Conservation (phyloP, 108 stramenopile genomes). For the Fragilaria crotonensis region DNA sequence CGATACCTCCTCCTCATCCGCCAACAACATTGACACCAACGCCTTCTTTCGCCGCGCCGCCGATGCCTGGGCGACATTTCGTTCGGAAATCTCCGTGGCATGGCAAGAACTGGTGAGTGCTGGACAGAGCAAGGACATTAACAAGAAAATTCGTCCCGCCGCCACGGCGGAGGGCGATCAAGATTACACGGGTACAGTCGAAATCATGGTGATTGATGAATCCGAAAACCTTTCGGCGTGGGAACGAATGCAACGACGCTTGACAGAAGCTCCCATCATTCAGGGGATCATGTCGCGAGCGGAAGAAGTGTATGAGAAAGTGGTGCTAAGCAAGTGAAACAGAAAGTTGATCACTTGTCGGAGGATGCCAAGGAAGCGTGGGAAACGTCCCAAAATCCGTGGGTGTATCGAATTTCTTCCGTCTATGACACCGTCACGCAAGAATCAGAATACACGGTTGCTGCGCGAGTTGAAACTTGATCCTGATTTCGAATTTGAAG, state of each 20-base stretch:
- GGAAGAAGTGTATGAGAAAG: slow-evolving; percentile 61
- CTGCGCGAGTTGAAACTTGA: slow-evolving; percentile 87
- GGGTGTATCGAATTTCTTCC: slow-evolving; percentile 93
- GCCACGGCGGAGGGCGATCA: slow-evolving; percentile 52
- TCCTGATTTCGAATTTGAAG: slow-evolving; percentile 90
- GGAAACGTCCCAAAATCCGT: slow-evolving; percentile 98
- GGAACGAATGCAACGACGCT: slow-evolving; percentile 87
- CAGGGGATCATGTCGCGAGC: slow-evolving; percentile 40
- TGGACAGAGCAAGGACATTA: slow-evolving; percentile 65
- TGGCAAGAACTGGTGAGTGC: slow-evolving; percentile 79
- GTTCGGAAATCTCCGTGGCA: slow-evolving; percentile 46
- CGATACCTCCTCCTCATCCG: not conserved
- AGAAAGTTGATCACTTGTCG: slow-evolving; percentile 59
- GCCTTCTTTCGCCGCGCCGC: slow-evolving; percentile 18
- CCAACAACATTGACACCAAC: slow-evolving; percentile 6
- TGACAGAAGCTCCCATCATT: slow-evolving; percentile 93
- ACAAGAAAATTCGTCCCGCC: slow-evolving; percentile 60
- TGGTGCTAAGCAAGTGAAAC: slow-evolving; percentile 65
- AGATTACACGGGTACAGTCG: slow-evolving; percentile 72
- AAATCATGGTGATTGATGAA: slow-evolving; percentile 89
- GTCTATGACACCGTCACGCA: slow-evolving; percentile 95
- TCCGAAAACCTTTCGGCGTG: slow-evolving; percentile 86
- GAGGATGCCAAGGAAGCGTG: slow-evolving; percentile 92
- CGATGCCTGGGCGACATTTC: slow-evolving; percentile 28
- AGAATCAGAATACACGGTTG: slow-evolving; percentile 90